Evolutionary conservation across 2,329 filamentous ascomycete genomes (phyloP), one percentile per base, ranked within the genome.

Genomic region (Epichloe typhina): DNA sequence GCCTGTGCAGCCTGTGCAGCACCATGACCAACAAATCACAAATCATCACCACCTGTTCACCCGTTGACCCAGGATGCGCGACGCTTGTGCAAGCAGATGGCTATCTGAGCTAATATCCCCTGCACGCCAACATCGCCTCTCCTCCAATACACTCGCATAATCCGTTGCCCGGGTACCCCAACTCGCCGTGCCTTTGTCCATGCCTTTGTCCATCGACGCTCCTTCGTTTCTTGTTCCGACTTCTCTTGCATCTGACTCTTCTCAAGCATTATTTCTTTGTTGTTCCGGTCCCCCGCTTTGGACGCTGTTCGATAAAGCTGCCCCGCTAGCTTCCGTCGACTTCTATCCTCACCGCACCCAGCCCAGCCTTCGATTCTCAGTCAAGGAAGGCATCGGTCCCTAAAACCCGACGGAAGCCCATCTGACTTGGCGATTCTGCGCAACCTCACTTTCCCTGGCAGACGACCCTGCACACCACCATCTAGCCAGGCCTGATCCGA

Each of bases 401-500:
- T 19, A 46, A 46, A 52, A 13, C 12, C 23, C 21, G 42, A 52
- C 42, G 4, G 42, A 38, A 23, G 17, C 21, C 11, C n/a, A 35
- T 35, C 12, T 38, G 26, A 41, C 12, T 5, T 21, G 26, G 38
- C 17, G 12, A 17, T 46, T 36, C 31, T 21, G 26, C 26, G 26
- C 8, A 31, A 9, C 36, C 8, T 31, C 5, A 1, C 26, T 48
- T 33, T 12, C 2, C 7, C 26, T 13, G 19, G 23, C 13, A 7
- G 19, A 15, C 41, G n/a, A 15, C 33, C 15, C 8, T 15, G 5
- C 23, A n/a, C 41, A 33, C 40, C 39, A 42, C 46, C 6, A 37
- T 11, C 36, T 17, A 37, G 44, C 40, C 38, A 23, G 41, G 35
- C 51, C 6, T 12, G 19, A 47, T 51, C 57, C 56, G 56, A 66